Evolutionary conservation across 169 alveolate species (phyloP).

Genomic region (Cystoisospora suis): DNA sequence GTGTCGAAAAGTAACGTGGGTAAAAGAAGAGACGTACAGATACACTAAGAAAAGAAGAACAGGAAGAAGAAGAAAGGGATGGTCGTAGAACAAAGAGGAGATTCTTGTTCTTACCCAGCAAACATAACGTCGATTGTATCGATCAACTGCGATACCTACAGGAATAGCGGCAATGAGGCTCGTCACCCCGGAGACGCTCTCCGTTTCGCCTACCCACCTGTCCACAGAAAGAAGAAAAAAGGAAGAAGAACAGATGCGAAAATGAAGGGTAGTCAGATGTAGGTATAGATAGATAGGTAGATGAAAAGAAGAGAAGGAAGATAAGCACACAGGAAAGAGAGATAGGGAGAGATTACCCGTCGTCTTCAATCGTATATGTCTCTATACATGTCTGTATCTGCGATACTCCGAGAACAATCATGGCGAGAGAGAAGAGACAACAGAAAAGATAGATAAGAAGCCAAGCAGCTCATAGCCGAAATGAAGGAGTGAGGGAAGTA

Average conservation of each 20-base stretch:
- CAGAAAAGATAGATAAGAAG: not conserved
- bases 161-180: slow-evolving; percentile 41
- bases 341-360: not conserved
- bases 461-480: not conserved
- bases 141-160: slow-evolving; percentile 48
- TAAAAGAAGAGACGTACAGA: no score
- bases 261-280: no score
- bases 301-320: not conserved
- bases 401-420: no score
- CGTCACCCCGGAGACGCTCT: slow-evolving; percentile 44
- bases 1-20: no score
- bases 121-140: not conserved
- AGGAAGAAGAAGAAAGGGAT: not conserved
- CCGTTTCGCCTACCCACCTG: slow-evolving; percentile 57
- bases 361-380: no score
- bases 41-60: not conserved
- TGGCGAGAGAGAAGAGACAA: not conserved
- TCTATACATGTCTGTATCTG: no score
- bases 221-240: not conserved
- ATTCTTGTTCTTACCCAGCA: not conserved
- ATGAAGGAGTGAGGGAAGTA: not conserved
- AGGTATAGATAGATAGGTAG: not conserved
- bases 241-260: not conserved
- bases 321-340: not conserved
- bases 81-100: not conserved